A percentile compares a stretch with the other conserved stretches of the same genome.
These are phyloP conservation scores for Podila epigama DNA, from an alignment of 192 early-diverging fungal genomes.

Conservation along the genomic window DNA sequence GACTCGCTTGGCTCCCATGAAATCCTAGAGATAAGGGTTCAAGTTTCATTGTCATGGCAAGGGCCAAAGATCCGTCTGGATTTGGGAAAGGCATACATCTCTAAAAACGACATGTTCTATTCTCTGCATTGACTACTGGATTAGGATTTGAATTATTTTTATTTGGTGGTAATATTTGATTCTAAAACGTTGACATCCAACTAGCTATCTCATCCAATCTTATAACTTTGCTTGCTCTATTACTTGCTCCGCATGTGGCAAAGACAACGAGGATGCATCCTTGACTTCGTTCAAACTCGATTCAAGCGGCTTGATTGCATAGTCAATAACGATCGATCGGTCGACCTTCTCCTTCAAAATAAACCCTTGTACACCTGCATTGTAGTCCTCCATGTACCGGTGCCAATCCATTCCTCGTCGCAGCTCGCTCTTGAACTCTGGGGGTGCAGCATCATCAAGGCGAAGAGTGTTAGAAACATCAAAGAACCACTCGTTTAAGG, in stretches of 20 bases:
- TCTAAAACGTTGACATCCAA: no score
- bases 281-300: not conserved
- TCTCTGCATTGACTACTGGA: no score
- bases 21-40: no score
- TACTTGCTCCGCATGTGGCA: not conserved
- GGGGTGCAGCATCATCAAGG: slow-evolving; percentile 29
- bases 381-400: slow-evolving; percentile 40
- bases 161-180: no score
- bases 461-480: slow-evolving; percentile 29
- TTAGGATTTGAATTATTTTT: no score
- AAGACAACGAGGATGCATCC: not conserved
- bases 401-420: slow-evolving; percentile 42
- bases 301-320: not conserved
- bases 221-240: slow-evolving; percentile 16
- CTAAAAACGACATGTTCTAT: no score
- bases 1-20: no score
- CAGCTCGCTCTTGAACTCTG: slow-evolving; percentile 26
- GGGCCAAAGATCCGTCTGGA: no score
- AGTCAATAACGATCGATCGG: slow-evolving; percentile 17
- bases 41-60: no score
- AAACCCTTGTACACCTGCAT: slow-evolving; percentile 31
- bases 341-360: slow-evolving; percentile 38
- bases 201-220: not conserved
- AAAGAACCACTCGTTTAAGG: slow-evolving; percentile 33
- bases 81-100: no score